Conservation (phyloP, 306 rosid species). For the Myrica gale region DNA sequence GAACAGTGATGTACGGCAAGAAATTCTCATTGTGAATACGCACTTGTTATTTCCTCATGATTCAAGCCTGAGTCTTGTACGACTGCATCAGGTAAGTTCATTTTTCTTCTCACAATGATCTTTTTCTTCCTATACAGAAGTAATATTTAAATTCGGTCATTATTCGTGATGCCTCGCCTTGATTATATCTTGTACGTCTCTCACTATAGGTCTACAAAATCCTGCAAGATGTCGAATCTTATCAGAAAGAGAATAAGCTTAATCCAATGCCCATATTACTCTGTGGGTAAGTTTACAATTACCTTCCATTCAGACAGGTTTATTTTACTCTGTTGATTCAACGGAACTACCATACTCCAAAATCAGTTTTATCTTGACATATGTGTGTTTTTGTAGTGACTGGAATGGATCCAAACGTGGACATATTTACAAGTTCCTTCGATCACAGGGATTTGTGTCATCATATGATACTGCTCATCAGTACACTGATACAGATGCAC, state of each 20-base stretch:
- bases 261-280: constrained; percentile 85
- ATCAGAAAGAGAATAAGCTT: constrained; percentile 78
- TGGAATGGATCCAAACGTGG: constrained; percentile 99
- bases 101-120: constrained; percentile 5
- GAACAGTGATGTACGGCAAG: constrained; percentile 46
- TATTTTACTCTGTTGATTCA: background rate
- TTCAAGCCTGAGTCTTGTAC: constrained; percentile 49
- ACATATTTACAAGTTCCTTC: constrained; percentile 84
- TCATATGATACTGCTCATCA: constrained; percentile 95
- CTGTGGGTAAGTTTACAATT: constrained; percentile 69
- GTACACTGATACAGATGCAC: constrained; percentile 83
- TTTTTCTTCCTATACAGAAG: background rate
- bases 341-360: background rate
- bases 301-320: background rate
- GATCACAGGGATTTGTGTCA: constrained; percentile 91
- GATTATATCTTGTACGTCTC: constrained; percentile 6
- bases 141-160: background rate
- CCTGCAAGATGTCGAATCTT: constrained; percentile 77
- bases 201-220: constrained; percentile 74
- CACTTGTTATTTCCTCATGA: constrained; percentile 61
- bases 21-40: constrained; percentile 56
- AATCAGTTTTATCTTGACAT: constrained; percentile 8
- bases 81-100: constrained; percentile 48
- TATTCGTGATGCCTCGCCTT: constrained; percentile 14
- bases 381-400: constrained; percentile 54